Percentiles rank a stretch among this genome's conserved stretches.
phyloP scores from a whole-genome alignment of 2,329 filamentous ascomycete genomes.

The Trichocomaceae sp. region DNA sequence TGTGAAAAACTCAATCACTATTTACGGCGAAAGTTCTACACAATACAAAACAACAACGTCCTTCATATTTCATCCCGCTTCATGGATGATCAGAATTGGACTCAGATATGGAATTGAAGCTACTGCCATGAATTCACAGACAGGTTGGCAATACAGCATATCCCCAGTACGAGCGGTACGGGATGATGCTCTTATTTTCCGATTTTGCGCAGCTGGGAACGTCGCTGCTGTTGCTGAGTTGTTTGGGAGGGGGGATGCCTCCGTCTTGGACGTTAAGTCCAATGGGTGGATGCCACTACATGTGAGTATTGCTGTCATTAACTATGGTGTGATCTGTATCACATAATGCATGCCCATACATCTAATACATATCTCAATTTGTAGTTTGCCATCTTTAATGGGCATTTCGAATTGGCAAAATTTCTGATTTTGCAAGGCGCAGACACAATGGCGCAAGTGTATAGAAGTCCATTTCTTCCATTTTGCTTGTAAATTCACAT shows the following conservation, averaged over 20 bases:
- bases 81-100: constrained; percentile 7
- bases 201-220: constrained; percentile 3
- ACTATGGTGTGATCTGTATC: too few species aligned
- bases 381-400: not conserved
- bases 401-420: constrained; percentile 1
- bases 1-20: not conserved
- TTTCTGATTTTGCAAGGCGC: constrained; percentile 3
- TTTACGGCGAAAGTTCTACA: not conserved
- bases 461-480: too few species aligned
- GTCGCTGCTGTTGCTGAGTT: constrained; percentile 3
- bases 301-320: constrained; percentile 5
- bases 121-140: not conserved
- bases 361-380: not conserved
- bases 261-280: constrained; percentile 4
- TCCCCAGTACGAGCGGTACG: not conserved
- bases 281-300: not conserved
- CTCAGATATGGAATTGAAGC: constrained; percentile 6
- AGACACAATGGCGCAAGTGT: not conserved
- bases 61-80: constrained; percentile 5
- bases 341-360: too few species aligned
- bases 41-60: constrained; percentile 7
- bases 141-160: constrained; percentile 6
- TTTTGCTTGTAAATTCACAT: not conserved
- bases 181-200: constrained; percentile 6
- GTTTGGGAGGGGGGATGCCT: constrained; percentile 2